Percentiles rank a stretch among this genome's conserved stretches.
Conservation (phyloP, 768 basidiomycete species). For the Suillus subluteus region DNA sequence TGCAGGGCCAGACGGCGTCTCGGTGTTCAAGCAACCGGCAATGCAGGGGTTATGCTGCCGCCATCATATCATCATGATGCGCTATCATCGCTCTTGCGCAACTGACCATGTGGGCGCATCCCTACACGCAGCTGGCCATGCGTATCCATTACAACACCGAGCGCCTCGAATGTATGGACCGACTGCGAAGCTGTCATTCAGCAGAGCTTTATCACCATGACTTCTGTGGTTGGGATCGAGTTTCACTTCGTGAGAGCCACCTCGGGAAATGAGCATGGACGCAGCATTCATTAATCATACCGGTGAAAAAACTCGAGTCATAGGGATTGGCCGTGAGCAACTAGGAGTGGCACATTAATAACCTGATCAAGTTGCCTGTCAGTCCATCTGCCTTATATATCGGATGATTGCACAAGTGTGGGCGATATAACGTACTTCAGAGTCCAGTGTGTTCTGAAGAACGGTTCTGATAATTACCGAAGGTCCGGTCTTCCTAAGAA, state of each 20-base stretch:
- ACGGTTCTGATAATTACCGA: conserved; percentile 9
- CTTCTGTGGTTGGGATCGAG: background rate
- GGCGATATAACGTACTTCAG: background rate
- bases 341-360: background rate
- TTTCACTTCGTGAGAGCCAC: background rate
- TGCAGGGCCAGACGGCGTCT: background rate
- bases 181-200: background rate
- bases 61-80: conserved; percentile 4
- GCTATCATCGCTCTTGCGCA: background rate
- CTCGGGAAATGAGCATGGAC: background rate
- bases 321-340: background rate
- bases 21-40: conserved; percentile 8
- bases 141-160: background rate
- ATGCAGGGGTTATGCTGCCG: background rate
- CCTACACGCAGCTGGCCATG: background rate
- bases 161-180: background rate
- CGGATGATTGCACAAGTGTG: background rate
- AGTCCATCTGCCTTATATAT: background rate
- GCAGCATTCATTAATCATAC: background rate
- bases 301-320: background rate
- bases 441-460: background rate
- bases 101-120: background rate
- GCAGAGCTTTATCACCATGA: background rate
- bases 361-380: background rate
- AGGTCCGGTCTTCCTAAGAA: background rate